Percentiles rank a stretch among this genome's conserved stretches.
These are phyloP conservation scores for Fusarium sulawesiense DNA, from an alignment of 2,329 filamentous ascomycete genomes.

Conservation along the genomic window DNA sequence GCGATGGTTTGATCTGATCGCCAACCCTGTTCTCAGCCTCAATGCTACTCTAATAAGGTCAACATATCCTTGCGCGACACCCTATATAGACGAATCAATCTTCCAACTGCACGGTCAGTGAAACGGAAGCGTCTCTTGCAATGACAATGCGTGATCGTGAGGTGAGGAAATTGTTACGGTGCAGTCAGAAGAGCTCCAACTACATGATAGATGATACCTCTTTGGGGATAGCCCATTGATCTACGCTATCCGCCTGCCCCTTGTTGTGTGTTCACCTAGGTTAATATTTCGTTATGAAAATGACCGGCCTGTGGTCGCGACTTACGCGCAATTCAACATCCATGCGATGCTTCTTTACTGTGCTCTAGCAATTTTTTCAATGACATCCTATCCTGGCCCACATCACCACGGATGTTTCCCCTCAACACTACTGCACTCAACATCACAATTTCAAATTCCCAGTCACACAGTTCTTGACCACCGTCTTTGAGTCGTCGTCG, in stretches of 20 bases:
- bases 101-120: not conserved
- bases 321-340: not conserved
- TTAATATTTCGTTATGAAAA: not conserved
- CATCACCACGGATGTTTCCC: not conserved
- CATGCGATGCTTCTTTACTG: slow-evolving; percentile 23
- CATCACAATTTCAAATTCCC: not conserved
- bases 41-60: slow-evolving; percentile 51
- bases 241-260: slow-evolving; percentile 13
- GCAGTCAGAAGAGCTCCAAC: not conserved
- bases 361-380: not conserved
- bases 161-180: not conserved
- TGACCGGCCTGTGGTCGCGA: not conserved
- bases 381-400: not conserved
- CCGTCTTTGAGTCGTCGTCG: not conserved
- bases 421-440: not conserved
- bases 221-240: slow-evolving; percentile 14
- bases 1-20: slow-evolving; percentile 22
- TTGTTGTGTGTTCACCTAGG: not conserved
- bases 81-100: not conserved
- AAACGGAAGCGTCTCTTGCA: not conserved
- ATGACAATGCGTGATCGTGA: not conserved
- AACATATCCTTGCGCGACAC: not conserved
- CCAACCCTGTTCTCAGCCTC: slow-evolving; percentile 26
- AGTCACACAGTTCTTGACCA: not conserved
- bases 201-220: not conserved